Evolutionary conservation across 768 basidiomycete species (phyloP).

Genomic region (Podaxis rugospora): DNA sequence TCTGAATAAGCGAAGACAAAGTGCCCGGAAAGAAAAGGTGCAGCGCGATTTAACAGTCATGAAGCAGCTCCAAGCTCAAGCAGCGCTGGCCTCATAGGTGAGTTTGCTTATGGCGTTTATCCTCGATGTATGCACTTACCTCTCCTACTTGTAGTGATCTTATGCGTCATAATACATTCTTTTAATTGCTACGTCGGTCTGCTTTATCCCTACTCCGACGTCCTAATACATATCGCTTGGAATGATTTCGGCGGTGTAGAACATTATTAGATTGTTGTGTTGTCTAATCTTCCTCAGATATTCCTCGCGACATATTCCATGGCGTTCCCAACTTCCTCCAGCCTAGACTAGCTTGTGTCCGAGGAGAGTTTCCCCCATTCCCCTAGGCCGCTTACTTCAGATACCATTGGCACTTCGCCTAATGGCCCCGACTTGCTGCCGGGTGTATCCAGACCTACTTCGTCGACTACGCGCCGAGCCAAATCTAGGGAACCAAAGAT

Average conservation of each 20-base stretch:
- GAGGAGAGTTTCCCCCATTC: slow-evolving; percentile 6
- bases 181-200: no score
- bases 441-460: neutral
- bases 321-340: slow-evolving; percentile 1
- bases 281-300: neutral
- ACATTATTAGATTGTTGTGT: neutral
- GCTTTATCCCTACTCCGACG: no score
- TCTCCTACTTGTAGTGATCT: no score
- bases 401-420: slow-evolving; percentile 10
- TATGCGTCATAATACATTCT: no score
- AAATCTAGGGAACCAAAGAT: slow-evolving; percentile 6
- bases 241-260: no score
- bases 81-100: neutral
- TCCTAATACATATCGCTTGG: no score
- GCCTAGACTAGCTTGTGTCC: neutral
- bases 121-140: no score
- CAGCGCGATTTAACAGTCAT: neutral
- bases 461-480: neutral
- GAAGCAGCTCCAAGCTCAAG: neutral
- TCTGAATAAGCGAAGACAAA: neutral
- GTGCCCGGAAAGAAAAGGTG: neutral
- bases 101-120: no score
- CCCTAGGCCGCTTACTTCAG: slow-evolving; percentile 7
- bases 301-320: neutral
- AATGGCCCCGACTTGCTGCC: neutral